Evolutionary conservation across 1,139 yeast genomes (phyloP).

Genomic region (Yamadazyma buinensis): DNA sequence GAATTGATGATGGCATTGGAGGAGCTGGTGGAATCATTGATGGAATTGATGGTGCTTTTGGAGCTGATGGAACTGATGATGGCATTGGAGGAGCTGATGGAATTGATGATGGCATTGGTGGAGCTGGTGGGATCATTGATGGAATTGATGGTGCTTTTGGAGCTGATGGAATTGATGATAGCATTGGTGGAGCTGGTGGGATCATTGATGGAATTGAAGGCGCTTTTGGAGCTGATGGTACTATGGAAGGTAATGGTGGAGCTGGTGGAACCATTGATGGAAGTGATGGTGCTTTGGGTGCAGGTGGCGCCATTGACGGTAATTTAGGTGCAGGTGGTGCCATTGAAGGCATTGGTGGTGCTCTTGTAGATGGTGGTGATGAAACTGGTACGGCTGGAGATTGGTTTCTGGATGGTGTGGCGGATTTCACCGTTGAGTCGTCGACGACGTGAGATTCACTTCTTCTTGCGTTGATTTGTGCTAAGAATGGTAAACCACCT

Average conservation of each 20-base stretch:
- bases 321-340: constrained; percentile 5
- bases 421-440: constrained; percentile 20
- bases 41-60: constrained; percentile 12
- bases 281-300: constrained; percentile 4
- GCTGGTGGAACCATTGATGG: constrained; percentile 7
- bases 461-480: constrained; percentile 40
- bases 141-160: constrained; percentile 10
- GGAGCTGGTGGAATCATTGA: background rate
- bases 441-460: constrained; percentile 35
- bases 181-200: constrained; percentile 10
- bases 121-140: constrained; percentile 9
- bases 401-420: constrained; percentile 9
- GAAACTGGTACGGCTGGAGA: constrained; percentile 13
- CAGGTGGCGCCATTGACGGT: constrained; percentile 10
- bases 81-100: constrained; percentile 5
- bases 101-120: constrained; percentile 9
- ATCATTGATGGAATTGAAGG: constrained; percentile 3
- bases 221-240: constrained; percentile 7
- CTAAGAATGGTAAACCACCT: constrained; percentile 39
- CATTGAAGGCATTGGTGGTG: constrained; percentile 9
- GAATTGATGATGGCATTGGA: background rate
- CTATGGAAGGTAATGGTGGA: constrained; percentile 12
- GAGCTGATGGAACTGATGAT: constrained; percentile 1
- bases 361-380: constrained; percentile 15
- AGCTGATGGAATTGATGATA: constrained; percentile 3